These are phyloP conservation scores for Dendrobium chrysotoxum DNA, from an alignment of 106 monocot genomes.

Conservation along the genomic window DNA sequence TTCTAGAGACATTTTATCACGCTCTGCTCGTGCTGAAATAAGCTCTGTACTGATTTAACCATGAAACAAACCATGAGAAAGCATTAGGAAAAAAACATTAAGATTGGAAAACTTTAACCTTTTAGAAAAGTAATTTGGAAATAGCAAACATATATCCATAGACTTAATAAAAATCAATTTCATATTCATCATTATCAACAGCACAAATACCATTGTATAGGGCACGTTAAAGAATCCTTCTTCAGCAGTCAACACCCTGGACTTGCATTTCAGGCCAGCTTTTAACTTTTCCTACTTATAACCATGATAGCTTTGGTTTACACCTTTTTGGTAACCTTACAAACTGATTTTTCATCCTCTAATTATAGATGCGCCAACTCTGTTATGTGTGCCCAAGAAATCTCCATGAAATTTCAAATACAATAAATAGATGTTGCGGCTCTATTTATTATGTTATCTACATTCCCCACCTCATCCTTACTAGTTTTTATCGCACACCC, in stretches of 20 bases:
- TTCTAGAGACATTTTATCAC: slow-evolving; percentile 70
- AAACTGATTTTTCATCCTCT: background rate
- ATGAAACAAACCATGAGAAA: background rate
- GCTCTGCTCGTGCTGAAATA: slow-evolving; percentile 47
- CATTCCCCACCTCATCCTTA: background rate
- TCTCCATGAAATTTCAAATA: background rate
- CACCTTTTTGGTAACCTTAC: background rate
- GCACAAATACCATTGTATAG: background rate
- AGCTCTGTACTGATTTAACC: slow-evolving; percentile 45
- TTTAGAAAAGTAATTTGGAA: background rate
- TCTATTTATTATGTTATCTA: background rate
- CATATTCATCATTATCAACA: background rate
- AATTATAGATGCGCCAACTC: background rate
- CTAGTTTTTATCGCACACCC: background rate
- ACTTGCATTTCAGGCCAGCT: background rate
- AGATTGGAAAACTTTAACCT: background rate
- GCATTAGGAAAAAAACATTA: background rate
- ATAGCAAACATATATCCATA: background rate
- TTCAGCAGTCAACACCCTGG: background rate
- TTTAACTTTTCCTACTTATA: background rate
- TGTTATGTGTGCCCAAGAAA: background rate
- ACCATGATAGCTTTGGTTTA: background rate
- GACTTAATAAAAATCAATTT: background rate
- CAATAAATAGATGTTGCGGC: background rate
- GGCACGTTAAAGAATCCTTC: background rate